phyloP scores from a whole-genome alignment of 345 rosid species.

The Angophora floribunda region DNA sequence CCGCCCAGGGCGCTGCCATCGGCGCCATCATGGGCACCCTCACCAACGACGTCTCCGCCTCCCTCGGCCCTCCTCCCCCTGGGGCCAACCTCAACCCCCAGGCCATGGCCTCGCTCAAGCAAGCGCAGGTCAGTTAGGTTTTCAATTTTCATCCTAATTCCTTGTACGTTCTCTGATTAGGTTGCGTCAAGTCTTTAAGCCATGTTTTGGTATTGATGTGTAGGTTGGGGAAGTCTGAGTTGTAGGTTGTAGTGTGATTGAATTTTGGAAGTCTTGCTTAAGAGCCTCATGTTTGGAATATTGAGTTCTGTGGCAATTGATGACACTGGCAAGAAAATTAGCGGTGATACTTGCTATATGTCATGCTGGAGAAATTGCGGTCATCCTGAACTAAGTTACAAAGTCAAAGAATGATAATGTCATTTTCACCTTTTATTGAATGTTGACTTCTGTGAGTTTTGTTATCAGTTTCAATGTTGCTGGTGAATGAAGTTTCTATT shows the following conservation, averaged over 20 bases:
- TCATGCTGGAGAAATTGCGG: not conserved
- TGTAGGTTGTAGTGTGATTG: not conserved
- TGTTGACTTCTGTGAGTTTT: not conserved
- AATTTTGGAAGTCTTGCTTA: not conserved
- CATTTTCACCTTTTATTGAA: not conserved
- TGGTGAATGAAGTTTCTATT: not conserved
- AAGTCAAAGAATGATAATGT: not conserved
- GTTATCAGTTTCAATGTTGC: not conserved
- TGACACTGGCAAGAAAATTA: not conserved
- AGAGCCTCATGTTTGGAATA: not conserved
- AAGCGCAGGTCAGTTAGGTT: conserved; percentile 55
- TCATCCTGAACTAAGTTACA: not conserved
- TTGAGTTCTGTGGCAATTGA: not conserved
- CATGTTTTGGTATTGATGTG: not conserved
- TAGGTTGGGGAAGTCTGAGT: not conserved
- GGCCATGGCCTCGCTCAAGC: conserved; percentile 49
- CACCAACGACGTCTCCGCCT: conserved; percentile 20
- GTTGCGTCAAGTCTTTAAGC: not conserved
- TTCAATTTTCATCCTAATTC: not conserved
- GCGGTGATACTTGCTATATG: not conserved
- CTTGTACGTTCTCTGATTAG: not conserved
- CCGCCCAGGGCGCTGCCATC: conserved; percentile 37
- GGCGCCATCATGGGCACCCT: conserved; percentile 40
- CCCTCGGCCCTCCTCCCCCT: conserved; percentile 18
- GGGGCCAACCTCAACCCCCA: conserved; percentile 20